Evolutionary conservation across 2,329 filamentous ascomycete species (phyloP).

Genomic region (Aspergillus pseudotamarii): DNA sequence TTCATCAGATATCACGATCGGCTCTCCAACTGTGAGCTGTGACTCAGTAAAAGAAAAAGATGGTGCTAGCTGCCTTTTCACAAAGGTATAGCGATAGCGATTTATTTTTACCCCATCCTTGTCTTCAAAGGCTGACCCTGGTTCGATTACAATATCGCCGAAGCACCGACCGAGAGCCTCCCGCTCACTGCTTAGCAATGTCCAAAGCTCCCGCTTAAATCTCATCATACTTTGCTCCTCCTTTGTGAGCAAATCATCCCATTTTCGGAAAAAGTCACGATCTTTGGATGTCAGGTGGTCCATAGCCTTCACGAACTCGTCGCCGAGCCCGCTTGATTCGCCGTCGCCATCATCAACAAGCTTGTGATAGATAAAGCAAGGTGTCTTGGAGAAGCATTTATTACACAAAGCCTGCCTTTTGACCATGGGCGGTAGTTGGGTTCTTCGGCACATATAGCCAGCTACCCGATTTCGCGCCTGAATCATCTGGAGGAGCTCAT

Average conservation of each 20-base stretch:
- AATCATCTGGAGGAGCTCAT: constrained; percentile 93
- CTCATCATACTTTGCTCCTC: constrained; percentile 91
- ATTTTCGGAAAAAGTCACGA: constrained; percentile 86
- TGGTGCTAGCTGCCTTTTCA: constrained; percentile 65
- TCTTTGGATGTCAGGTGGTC: constrained; percentile 74
- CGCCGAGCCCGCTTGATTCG: constrained; percentile 77
- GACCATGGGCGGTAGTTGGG: constrained; percentile 83
- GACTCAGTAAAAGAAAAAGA: constrained; percentile 88
- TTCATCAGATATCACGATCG: constrained; percentile 95
- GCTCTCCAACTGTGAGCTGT: constrained; percentile 82
- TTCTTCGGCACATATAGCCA: constrained; percentile 78
- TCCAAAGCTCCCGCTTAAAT: constrained; percentile 89
- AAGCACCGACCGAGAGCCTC: constrained; percentile 91
- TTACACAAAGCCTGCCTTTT: constrained; percentile 79
- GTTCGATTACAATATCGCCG: constrained; percentile 79
- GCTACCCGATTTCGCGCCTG: constrained; percentile 92
- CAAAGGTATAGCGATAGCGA: constrained; percentile 81
- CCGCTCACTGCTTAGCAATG: constrained; percentile 85
- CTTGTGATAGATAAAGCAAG: constrained; percentile 93
- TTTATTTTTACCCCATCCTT: constrained; percentile 80
- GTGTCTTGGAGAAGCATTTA: constrained; percentile 84
- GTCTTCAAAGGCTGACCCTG: constrained; percentile 73
- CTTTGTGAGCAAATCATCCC: constrained; percentile 90
- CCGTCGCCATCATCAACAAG: constrained; percentile 81
- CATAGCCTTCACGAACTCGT: constrained; percentile 80